A percentile compares a stretch with the other conserved stretches of the same genome.
Evolutionary conservation across 441 rosid species (phyloP).

Genomic region (Pelargonium fulgidum): DNA sequence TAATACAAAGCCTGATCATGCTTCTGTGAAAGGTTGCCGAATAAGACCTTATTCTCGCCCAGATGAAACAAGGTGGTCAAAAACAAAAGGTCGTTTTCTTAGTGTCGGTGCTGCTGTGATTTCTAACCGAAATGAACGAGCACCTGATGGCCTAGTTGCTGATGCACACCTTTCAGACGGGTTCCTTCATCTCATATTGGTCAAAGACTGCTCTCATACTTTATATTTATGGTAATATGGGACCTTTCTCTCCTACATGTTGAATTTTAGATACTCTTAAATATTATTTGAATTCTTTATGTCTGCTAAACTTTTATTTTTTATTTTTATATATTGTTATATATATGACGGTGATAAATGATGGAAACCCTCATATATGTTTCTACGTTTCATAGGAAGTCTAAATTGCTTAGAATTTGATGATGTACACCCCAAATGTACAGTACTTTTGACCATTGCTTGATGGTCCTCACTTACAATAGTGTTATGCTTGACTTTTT

Average conservation of each 20-base stretch:
- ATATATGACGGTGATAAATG: background rate
- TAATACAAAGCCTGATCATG: conserved; percentile 29
- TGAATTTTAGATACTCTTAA: background rate
- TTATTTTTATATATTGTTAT: background rate
- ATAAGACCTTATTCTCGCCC: conserved; percentile 28
- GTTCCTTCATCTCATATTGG: conserved; percentile 76
- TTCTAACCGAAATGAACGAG: conserved; percentile 80
- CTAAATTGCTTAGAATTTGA: too few relatives aligned
- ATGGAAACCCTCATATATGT: too few relatives aligned
- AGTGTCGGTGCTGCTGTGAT: conserved; percentile 87
- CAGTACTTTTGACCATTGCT: too few relatives aligned
- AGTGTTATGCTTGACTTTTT: too few relatives aligned
- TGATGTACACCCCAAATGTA: too few relatives aligned
- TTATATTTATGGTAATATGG: conserved; percentile 63
- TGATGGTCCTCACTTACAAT: too few relatives aligned
- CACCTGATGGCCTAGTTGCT: conserved; percentile 92
- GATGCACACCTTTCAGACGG: conserved; percentile 96
- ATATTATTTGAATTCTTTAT: background rate
- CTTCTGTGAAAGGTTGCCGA: conserved; percentile 19
- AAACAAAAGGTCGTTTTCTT: conserved; percentile 59
- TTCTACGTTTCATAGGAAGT: too few relatives aligned
- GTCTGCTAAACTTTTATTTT: background rate
- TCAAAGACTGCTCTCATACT: conserved; percentile 76
- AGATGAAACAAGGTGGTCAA: conserved; percentile 53
- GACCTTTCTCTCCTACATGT: conserved; percentile 2